Percentiles rank a stretch among this genome's conserved stretches.
Evolutionary conservation across 768 basidiomycete species (phyloP).

Genomic region (Sarcomyxa edulis): DNA sequence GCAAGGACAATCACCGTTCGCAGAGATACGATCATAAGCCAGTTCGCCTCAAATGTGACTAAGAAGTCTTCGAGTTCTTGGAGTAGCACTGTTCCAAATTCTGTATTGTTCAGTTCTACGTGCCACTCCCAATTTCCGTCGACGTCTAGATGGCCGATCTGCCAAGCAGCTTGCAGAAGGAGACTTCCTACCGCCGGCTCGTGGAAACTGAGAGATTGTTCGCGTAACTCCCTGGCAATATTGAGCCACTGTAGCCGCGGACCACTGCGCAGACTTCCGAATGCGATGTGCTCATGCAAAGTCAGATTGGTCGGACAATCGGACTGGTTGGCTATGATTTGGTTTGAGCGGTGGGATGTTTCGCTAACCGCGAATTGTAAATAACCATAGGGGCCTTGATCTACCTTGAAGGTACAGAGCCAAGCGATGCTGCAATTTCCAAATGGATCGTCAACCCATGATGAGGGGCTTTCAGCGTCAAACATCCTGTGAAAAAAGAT

Average conservation of each 20-base stretch:
- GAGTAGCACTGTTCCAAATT: slow-evolving; percentile 33
- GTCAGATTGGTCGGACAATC: slow-evolving; percentile 33
- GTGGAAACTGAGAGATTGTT: slow-evolving; percentile 31
- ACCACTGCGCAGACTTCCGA: slow-evolving; percentile 40
- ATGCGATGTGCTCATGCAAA: slow-evolving; percentile 41
- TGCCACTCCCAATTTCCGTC: slow-evolving; percentile 31
- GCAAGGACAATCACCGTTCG: slow-evolving; percentile 27
- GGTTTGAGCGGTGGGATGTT: slow-evolving; percentile 36
- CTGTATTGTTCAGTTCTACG: slow-evolving; percentile 19
- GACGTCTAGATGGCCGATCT: slow-evolving; percentile 28
- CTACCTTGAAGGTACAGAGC: slow-evolving; percentile 25
- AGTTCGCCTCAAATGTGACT: slow-evolving; percentile 31
- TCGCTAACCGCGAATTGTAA: slow-evolving; percentile 29
- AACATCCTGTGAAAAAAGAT: slow-evolving; percentile 18
- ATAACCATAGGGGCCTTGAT: slow-evolving; percentile 20
- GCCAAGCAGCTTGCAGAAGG: slow-evolving; percentile 37
- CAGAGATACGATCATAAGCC: slow-evolving; percentile 29
- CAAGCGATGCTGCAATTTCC: slow-evolving; percentile 8
- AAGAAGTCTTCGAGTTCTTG: slow-evolving; percentile 28
- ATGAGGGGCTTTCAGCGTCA: slow-evolving; percentile 13
- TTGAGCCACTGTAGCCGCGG: slow-evolving; percentile 44
- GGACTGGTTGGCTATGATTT: slow-evolving; percentile 34
- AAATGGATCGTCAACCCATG: slow-evolving; percentile 13
- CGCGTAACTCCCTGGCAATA: slow-evolving; percentile 39
- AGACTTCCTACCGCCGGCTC: slow-evolving; percentile 34